Evolutionary conservation across 2,329 filamentous ascomycete genomes (phyloP), one percentile per base, ranked within the genome.

Genomic region (Penicillium capsulatum): DNA sequence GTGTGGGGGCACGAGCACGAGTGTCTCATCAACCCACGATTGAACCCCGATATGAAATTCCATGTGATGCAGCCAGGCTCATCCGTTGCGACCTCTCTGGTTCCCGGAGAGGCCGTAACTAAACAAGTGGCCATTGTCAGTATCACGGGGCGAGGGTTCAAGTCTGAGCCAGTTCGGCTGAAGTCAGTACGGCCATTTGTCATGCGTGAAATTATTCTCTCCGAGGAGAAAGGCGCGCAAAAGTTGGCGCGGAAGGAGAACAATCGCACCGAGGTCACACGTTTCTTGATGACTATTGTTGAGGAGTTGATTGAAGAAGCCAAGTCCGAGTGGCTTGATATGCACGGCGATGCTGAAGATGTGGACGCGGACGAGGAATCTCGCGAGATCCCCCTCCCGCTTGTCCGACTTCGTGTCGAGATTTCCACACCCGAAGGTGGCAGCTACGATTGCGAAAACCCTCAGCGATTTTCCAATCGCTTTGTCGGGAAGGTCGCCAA

Each of bases 1-100:
- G 77, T 98, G 35, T 98, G 92, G 92, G 92, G 92, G 3, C 92
- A 98, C 57, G 92, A 98, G 65, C 92, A 98, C 59, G 91, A 98
- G 63, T 98, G 92, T 59, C 64, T 91, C 6, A 94, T 98, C 48
- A 82, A 95, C 31, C 92, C 92, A 0, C 71, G 73, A 1, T 73
- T 81, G 32, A 98, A 97, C 54, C 79, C 85, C 0, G 88, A 95
- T 57, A 95, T 84, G 33, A 84, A 84, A 0, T 98, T 98, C 54
- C 81, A 92, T 53, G 91, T 98, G 48, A 96, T 98, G 80, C 92
- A 98, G 57, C 92, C 92, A 1, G 92, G 92, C 0, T 98, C 92
- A 0, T 97, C 92, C 0, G 84, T 98, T 0, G 92, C 91, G 1
- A 98, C 92, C 1, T 97, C 92, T 0, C 72, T 98, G 0, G 82